Percentiles rank a stretch among this genome's conserved stretches.
Conservation (phyloP, 2,329 filamentous ascomycete species). For the Exophiala xenobiotica region DNA sequence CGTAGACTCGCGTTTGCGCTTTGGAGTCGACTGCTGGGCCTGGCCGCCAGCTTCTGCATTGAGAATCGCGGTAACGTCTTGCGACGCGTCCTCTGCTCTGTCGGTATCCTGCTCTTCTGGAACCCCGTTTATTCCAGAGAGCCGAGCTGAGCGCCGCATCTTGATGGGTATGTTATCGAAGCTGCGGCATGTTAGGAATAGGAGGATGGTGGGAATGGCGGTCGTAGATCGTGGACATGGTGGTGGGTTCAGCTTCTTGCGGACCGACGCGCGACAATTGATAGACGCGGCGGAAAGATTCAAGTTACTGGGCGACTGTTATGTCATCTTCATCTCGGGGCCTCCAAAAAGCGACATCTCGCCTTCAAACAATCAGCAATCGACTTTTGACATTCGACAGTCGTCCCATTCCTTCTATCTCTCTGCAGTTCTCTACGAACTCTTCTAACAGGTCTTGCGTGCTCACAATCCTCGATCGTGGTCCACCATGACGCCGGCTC, state of each 20-base stretch:
- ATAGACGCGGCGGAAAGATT: too few species aligned
- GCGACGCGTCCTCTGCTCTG: slow-evolving; percentile 1
- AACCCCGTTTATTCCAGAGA: neutral
- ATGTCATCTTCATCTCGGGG: too few species aligned
- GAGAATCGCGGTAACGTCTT: slow-evolving; percentile 21
- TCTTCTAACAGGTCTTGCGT: too few species aligned
- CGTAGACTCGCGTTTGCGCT: neutral
- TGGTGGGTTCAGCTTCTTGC: too few species aligned
- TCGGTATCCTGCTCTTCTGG: neutral
- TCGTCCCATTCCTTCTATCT: too few species aligned
- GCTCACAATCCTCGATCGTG: neutral
- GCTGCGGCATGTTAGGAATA: neutral
- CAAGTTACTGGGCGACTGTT: too few species aligned
- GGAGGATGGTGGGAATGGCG: neutral
- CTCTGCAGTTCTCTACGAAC: too few species aligned
- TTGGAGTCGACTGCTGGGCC: neutral
- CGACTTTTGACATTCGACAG: neutral
- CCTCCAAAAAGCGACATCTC: neutral
- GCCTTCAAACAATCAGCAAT: neutral
- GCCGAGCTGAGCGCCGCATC: slow-evolving; percentile 2
- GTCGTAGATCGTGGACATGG: slow-evolving; percentile 1
- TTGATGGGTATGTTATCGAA: neutral
- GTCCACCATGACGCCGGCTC: slow-evolving; percentile 12
- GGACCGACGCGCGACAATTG: too few species aligned
- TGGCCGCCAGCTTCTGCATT: slow-evolving; percentile 17